Conservation (phyloP, 129 eudicot genomes). For the Artemisia tridentata region DNA sequence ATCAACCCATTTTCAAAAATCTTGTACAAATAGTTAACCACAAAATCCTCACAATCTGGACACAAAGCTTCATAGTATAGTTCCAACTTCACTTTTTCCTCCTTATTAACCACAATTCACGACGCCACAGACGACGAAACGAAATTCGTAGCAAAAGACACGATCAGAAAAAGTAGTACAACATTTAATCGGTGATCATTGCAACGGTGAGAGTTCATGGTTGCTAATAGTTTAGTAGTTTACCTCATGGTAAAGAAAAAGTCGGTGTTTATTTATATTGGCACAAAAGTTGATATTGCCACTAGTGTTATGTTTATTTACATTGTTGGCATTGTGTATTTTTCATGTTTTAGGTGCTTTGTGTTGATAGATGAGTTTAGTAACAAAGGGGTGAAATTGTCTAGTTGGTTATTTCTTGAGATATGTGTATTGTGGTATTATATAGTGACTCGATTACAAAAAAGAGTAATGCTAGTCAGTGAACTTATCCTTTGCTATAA, state of each 20-base stretch:
- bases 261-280: not conserved
- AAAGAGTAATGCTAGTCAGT: not conserved
- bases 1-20: constrained; percentile 50
- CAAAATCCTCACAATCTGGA: constrained; percentile 57
- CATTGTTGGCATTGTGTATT: not conserved
- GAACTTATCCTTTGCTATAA: not conserved
- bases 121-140: not conserved
- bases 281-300: not conserved
- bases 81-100: constrained; percentile 47
- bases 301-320: not conserved
- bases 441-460: not conserved
- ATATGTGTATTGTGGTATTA: not conserved
- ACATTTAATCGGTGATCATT: constrained; percentile 8
- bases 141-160: constrained; percentile 8
- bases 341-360: not conserved
- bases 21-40: constrained; percentile 48
- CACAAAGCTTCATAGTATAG: constrained; percentile 70
- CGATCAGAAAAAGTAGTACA: not conserved
- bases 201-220: constrained; percentile 11
- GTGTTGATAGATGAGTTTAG: not conserved
- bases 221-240: not conserved
- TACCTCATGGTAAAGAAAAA: not conserved
- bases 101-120: not conserved
- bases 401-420: not conserved
- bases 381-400: constrained; percentile 3